Conservation (phyloP, 805 yeast genomes). For the Candida maltosa region DNA sequence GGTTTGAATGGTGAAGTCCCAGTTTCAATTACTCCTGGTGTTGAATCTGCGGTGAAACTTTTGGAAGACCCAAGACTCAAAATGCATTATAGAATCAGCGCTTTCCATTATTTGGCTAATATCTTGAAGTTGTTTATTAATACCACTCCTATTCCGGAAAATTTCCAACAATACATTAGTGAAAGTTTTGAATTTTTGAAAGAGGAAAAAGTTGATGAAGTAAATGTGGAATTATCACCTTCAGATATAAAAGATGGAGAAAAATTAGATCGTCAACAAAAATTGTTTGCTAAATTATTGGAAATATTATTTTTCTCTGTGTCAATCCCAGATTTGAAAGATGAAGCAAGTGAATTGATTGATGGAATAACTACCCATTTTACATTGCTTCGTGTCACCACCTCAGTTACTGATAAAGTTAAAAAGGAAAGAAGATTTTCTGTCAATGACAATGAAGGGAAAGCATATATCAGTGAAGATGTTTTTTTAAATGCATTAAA, state of each 20-base stretch:
- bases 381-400: constrained; percentile 72
- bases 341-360: constrained; percentile 62
- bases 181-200: constrained; percentile 47
- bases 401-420: constrained; percentile 64
- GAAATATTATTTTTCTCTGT: constrained; percentile 74
- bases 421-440: constrained; percentile 68
- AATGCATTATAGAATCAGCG: constrained; percentile 68
- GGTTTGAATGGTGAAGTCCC: constrained; percentile 62
- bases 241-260: constrained; percentile 45
- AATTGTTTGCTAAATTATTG: constrained; percentile 58
- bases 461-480: constrained; percentile 62
- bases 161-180: constrained; percentile 41
- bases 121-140: constrained; percentile 69
- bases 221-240: constrained; percentile 27
- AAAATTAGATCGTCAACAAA: constrained; percentile 59
- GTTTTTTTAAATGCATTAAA: constrained; percentile 72
- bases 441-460: constrained; percentile 78
- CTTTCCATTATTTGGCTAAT: constrained; percentile 68
- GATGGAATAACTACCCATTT: constrained; percentile 74
- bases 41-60: constrained; percentile 72
- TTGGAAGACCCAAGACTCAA: constrained; percentile 65
- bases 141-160: constrained; percentile 45
- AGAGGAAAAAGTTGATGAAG: constrained; percentile 29
- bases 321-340: constrained; percentile 67
- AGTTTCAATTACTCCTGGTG: constrained; percentile 79